Percentiles rank a stretch among this genome's conserved stretches.
These are phyloP conservation scores for Gynochthodes officinalis DNA, from an alignment of 257 asterid species.

Conservation along the genomic window DNA sequence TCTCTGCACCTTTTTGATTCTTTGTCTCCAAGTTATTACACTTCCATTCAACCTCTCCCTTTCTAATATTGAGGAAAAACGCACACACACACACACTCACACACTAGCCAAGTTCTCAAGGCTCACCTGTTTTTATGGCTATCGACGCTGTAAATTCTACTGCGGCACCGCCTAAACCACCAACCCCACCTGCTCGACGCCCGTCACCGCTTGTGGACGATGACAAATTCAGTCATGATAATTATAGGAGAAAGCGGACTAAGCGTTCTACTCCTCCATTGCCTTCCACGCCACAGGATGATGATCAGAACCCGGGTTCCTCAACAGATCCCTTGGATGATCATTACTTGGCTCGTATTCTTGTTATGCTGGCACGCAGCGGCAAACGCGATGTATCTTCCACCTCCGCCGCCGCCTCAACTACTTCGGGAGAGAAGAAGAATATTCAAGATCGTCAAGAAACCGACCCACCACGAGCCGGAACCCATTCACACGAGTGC, in stretches of 20 bases:
- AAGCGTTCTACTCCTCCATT: constrained; percentile 30
- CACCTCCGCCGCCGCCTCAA: neutral
- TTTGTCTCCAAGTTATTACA: constrained; percentile 1
- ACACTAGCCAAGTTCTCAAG: neutral
- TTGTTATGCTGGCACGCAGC: constrained; percentile 59
- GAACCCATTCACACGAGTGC: constrained; percentile 41
- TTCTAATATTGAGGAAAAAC: too few relatives aligned
- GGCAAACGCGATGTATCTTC: constrained; percentile 19
- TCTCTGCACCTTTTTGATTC: neutral
- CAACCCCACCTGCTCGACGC: neutral
- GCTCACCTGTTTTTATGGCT: too few relatives aligned
- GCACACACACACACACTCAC: constrained; percentile 31
- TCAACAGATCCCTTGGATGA: constrained; percentile 34
- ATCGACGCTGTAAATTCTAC: constrained; percentile 52
- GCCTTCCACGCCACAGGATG: neutral
- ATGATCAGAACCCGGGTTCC: constrained; percentile 1
- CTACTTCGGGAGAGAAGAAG: neutral
- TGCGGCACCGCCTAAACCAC: constrained; percentile 18
- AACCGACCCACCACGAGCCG: constrained; percentile 3
- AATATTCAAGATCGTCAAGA: neutral
- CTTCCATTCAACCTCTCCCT: too few relatives aligned
- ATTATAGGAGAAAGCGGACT: constrained; percentile 50
- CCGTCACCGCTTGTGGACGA: constrained; percentile 3
- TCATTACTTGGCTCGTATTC: constrained; percentile 62
- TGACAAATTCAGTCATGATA: constrained; percentile 20